Evolutionary conservation across 1,284 basidiomycete species (phyloP).

Genomic region (Trametes versicolor): DNA sequence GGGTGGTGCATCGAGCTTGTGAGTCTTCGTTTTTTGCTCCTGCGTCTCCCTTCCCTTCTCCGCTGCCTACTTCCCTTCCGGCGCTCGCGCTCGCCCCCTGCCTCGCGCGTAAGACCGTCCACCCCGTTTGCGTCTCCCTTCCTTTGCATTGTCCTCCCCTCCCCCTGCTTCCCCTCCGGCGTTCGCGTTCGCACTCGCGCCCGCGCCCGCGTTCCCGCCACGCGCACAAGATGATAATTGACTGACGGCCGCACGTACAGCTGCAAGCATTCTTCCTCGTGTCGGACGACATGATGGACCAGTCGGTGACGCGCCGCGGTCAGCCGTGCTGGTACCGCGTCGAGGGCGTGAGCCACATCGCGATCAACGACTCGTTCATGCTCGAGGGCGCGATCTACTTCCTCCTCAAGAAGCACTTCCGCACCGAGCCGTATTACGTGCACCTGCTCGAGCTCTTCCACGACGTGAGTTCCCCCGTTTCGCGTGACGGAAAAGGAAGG

Average conservation of each 20-base stretch:
- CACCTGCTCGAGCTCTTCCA: constrained; percentile 93
- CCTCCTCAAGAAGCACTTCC: constrained; percentile 91
- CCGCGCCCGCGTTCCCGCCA: too few relatives aligned
- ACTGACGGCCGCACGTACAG: constrained; percentile 51
- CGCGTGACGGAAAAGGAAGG: not conserved
- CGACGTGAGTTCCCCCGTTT: constrained; percentile 59
- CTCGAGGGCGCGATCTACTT: constrained; percentile 95
- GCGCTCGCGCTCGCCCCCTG: not conserved
- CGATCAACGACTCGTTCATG: constrained; percentile 98
- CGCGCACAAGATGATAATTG: not conserved
- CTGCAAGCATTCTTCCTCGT: constrained; percentile 99
- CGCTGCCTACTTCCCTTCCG: not conserved
- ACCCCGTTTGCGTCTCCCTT: too few relatives aligned
- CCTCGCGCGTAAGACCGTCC: too few relatives aligned
- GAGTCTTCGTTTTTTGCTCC: constrained; percentile 40
- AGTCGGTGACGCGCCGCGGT: constrained; percentile 93
- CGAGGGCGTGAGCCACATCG: constrained; percentile 83
- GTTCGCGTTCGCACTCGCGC: not conserved
- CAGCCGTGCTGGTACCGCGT: constrained; percentile 97
- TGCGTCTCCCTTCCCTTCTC: not conserved
- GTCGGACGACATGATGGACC: constrained; percentile 98
- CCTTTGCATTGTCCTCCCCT: too few relatives aligned
- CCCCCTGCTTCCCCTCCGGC: too few relatives aligned
- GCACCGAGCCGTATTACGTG: constrained; percentile 84
- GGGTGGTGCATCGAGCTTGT: constrained; percentile 98